These are phyloP conservation scores for Phytopythium chamaehyphon DNA, from an alignment of 352 stramenopile species.

Conservation along the genomic window DNA sequence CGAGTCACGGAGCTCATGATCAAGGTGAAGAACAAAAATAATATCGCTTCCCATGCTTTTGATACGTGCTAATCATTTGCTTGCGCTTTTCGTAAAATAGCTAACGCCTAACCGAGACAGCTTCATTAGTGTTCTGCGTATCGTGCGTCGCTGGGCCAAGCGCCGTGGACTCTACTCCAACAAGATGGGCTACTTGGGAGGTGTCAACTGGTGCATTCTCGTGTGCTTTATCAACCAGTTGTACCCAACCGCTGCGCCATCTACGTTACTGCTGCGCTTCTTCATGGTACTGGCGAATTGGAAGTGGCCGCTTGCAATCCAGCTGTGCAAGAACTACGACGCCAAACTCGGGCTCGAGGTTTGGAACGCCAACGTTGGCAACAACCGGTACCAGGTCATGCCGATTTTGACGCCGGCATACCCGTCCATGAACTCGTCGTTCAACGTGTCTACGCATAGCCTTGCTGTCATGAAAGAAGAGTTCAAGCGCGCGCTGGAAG, in stretches of 20 bases:
- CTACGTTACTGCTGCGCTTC: constrained; percentile 83
- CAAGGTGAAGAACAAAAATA: constrained; percentile 34
- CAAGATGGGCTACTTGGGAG: constrained; percentile 98
- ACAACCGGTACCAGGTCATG: constrained; percentile 94
- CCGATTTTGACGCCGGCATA: constrained; percentile 99
- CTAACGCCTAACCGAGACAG: constrained; percentile 81
- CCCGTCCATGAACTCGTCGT: constrained; percentile 99
- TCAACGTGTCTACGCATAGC: constrained; percentile 96
- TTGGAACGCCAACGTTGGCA: constrained; percentile 86
- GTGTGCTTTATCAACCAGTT: constrained; percentile 95
- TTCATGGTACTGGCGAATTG: constrained; percentile 90
- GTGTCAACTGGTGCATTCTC: constrained; percentile 99
- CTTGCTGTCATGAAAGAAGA: constrained; percentile 95
- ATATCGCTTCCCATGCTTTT: not conserved
- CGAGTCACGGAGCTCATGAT: constrained; percentile 91
- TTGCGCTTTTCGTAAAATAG: constrained; percentile 8
- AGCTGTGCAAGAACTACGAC: constrained; percentile 85
- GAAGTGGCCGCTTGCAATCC: constrained; percentile 90
- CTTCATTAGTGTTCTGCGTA: constrained; percentile 86
- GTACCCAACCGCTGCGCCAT: constrained; percentile 82
- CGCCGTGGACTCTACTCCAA: constrained; percentile 97
- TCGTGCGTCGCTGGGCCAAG: constrained; percentile 88
- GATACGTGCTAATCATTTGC: not conserved
- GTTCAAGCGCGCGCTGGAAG: constrained; percentile 72
- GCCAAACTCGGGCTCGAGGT: constrained; percentile 83